Conservation (phyloP, 768 basidiomycete species). For the Rhizopogon vesiculosus region DNA sequence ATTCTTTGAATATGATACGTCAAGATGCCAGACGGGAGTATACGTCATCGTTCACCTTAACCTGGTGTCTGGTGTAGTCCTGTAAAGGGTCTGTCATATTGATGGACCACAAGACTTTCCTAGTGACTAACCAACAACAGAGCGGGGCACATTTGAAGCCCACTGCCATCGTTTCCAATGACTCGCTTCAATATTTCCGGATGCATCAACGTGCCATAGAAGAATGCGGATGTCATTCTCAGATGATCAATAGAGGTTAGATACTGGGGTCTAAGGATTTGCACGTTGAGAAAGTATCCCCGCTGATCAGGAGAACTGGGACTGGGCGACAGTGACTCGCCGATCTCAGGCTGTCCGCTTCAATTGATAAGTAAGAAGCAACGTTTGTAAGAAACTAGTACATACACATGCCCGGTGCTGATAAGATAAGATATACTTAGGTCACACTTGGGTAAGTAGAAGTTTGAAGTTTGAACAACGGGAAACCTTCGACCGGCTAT, state of each 20-base stretch:
- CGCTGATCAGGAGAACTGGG: background rate
- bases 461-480: background rate
- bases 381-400: too few species aligned
- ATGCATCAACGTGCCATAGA: slow-evolving; percentile 91
- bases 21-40: background rate
- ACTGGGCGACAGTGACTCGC: background rate
- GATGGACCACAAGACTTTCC: background rate
- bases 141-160: slow-evolving; percentile 69
- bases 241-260: background rate
- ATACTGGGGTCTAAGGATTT: background rate
- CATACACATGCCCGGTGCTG: background rate
- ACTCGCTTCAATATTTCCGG: slow-evolving; percentile 78
- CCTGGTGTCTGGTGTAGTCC: slow-evolving; percentile 79
- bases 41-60: slow-evolving; percentile 42
- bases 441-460: background rate
- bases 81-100: slow-evolving; percentile 21
- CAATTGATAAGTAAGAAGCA: background rate
- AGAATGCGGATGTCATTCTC: slow-evolving; percentile 53
- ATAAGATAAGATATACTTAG: background rate
- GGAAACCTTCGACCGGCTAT: too few species aligned
- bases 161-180: slow-evolving; percentile 59
- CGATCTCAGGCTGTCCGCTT: background rate
- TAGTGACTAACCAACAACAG: slow-evolving; percentile 55
- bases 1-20: slow-evolving; percentile 28
- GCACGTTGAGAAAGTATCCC: background rate